Conservation (phyloP, 2,329 filamentous ascomycete species). For the Chaetomium strumarium region DNA sequence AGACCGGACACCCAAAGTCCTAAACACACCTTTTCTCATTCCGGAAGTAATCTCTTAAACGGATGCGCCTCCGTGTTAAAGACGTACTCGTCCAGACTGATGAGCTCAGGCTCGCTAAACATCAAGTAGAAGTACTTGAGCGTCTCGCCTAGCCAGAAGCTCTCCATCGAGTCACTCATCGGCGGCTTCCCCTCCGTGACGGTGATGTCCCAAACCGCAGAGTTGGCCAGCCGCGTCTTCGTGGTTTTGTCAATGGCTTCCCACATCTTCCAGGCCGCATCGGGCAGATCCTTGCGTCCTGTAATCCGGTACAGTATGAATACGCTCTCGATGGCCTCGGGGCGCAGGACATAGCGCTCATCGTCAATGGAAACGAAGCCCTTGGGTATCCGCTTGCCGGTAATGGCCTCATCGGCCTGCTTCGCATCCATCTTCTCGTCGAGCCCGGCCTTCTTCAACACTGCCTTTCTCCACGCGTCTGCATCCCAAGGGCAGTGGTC, state of each 20-base stretch:
- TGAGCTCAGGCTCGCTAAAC: slow-evolving; percentile 25
- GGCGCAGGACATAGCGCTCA: slow-evolving; percentile 42
- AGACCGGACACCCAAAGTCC: too few relatives aligned
- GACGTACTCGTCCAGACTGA: slow-evolving; percentile 25
- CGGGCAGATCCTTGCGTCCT: slow-evolving; percentile 41
- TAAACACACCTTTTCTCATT: not conserved
- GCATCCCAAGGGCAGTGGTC: slow-evolving; percentile 47
- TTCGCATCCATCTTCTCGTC: slow-evolving; percentile 21
- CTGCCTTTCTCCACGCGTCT: slow-evolving; percentile 28
- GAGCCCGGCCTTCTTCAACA: slow-evolving; percentile 29
- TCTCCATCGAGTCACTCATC: slow-evolving; percentile 38
- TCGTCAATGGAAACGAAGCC: slow-evolving; percentile 58
- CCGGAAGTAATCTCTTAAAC: slow-evolving; percentile 18
- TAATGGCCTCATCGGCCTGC: slow-evolving; percentile 7
- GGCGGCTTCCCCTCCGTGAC: slow-evolving; percentile 25
- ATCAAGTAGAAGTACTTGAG: slow-evolving; percentile 27
- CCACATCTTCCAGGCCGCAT: slow-evolving; percentile 50
- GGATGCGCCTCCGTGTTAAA: slow-evolving; percentile 27
- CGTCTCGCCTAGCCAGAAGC: slow-evolving; percentile 28
- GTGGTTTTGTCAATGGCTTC: slow-evolving; percentile 41
- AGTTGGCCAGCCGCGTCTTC: slow-evolving; percentile 42
- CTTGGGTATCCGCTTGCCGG: slow-evolving; percentile 31
- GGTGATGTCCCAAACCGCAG: slow-evolving; percentile 46
- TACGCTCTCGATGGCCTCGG: slow-evolving; percentile 33
- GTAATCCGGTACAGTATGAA: slow-evolving; percentile 51